Evolutionary conservation across 1,284 basidiomycete species (phyloP), one percentile per base, ranked within the genome.

Genomic region (Ganoderma leucocontextum): DNA sequence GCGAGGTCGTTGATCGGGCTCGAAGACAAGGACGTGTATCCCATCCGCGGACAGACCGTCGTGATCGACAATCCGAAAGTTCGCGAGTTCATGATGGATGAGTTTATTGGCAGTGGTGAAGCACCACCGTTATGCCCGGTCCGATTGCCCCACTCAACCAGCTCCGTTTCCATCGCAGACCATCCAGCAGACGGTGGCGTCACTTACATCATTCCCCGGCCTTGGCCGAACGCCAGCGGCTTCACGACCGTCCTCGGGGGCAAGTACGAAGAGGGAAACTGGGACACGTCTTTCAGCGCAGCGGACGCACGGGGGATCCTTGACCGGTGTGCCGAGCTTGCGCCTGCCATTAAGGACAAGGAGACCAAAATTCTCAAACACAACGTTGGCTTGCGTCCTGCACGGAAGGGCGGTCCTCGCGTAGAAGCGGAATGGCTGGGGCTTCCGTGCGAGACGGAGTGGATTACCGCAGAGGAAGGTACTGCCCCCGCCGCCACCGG

Each of bases 41-140:
- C 96, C 0, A 87, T 96, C 63, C 86, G 95, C 53, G 96, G 96
- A 0, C 96, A 98, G 80, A 96, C 94, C 0, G 88, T 96, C 10
- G 80, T 95, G 35, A 83, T 95, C 15, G 81, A 87, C 64, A 92
- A 94, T 0, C 95, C 95, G 1, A 88, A 78, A 36, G 75, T 86
- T 66, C 80, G 81, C 42, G 82, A 86, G 64, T 83, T 78, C 68
- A 60, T 84, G 44, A 74, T 62, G 59, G 71, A 62, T 70, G 69
- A 67, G 49, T 57, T 71, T 49, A 60, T 59, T 62, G 19, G 42
- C 17, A 44, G 47, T 12, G 47, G 61, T 53, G 52, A 29, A 29
- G 33, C 29, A 19, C n/a, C 17, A 29, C 25, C 38, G 47, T 8
- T 41, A 49, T 22, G 10, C 25, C 49, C 57, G 35, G 42, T 39